Evolutionary conservation across 2,329 filamentous ascomycete species (phyloP), one percentile per base, ranked within the genome.

Genomic region (Alternaria gansuensis): DNA sequence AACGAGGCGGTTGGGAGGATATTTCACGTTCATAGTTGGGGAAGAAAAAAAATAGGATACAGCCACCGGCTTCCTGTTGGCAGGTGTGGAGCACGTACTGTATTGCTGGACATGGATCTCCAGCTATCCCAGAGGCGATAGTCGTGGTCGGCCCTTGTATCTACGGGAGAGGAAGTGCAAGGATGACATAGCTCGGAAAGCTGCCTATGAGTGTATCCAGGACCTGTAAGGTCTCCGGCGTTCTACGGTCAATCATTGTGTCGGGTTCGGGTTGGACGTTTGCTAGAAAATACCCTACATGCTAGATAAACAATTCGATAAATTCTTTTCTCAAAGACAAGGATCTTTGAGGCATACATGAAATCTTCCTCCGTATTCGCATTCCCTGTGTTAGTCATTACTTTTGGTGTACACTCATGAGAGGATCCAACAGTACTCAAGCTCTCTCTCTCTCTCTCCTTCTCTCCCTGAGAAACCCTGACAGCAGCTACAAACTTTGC

Each of bases 221-320:
- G 53, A 46, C 57, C 51, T 51, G 1, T 26, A 11, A 7, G 21
- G 52, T 57, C 39, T 53, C 28, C 23, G 53, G 57, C 57, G 52
- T 59, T 59, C 29, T 14, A 31, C 10, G 43, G 43, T 49, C 34
- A 11, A 24, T 7, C 29, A 39, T 28, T 51, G 51, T 44, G 24
- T 49, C 41, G 37, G 51, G 39, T 50, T 17, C 26, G 56, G 51
- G 56, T 52, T 40, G 56, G 45, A 51, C 39, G 23, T 49, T 44
- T 44, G 56, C 31, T 51, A 59, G 44, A 40, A 55, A 59, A 59
- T 59, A 59, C 56, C 56, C 56, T 59, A 50, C 45, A 29, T 55
- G 44, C 28, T 59, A 59, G 45, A 59, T 36, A 54, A 59, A 55
- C 40, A 59, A 59, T 44, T 40, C 24, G 13, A 54, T 23, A 10